Conservation (phyloP, 1,139 yeast genomes). For the Geotrichum restrictum region DNA sequence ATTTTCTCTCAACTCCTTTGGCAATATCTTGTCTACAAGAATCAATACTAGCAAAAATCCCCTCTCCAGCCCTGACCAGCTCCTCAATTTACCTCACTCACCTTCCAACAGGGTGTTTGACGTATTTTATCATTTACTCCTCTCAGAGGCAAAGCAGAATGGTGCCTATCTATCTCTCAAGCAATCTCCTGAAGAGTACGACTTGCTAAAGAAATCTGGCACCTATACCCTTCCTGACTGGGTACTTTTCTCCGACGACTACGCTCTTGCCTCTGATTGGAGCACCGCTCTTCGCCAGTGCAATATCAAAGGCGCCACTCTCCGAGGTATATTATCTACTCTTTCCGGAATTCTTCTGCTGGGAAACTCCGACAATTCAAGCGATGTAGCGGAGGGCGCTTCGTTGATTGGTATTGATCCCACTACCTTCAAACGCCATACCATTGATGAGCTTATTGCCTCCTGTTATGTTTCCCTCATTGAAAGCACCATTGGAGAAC, state of each 20-base stretch:
- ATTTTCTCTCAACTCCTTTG: slow-evolving; percentile 35
- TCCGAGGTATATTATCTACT: slow-evolving; percentile 37
- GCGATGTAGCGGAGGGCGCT: slow-evolving; percentile 42
- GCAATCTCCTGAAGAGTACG: slow-evolving; percentile 35
- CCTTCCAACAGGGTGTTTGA: slow-evolving; percentile 37
- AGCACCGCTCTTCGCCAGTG: slow-evolving; percentile 40
- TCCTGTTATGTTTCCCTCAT: slow-evolving; percentile 38
- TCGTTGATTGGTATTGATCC: slow-evolving; percentile 41
- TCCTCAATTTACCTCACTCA: slow-evolving; percentile 32
- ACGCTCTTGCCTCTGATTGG: slow-evolving; percentile 43
- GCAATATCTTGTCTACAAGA: slow-evolving; percentile 38
- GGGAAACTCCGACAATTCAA: slow-evolving; percentile 34
- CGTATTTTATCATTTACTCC: slow-evolving; percentile 41
- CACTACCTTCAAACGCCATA: slow-evolving; percentile 28
- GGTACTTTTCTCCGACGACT: slow-evolving; percentile 40
- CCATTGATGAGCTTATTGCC: slow-evolving; percentile 36
- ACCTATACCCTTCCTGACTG: slow-evolving; percentile 39
- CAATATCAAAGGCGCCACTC: slow-evolving; percentile 36
- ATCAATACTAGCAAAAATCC: slow-evolving; percentile 35
- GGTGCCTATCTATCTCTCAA: slow-evolving; percentile 37
- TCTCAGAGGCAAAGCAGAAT: slow-evolving; percentile 35
- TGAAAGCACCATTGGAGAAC: slow-evolving; percentile 35
- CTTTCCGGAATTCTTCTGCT: slow-evolving; percentile 41
- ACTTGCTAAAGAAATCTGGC: slow-evolving; percentile 34
- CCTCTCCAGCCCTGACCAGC: slow-evolving; percentile 35